phyloP scores from a whole-genome alignment of 257 asterid genomes.

The Pogostemon cablin region DNA sequence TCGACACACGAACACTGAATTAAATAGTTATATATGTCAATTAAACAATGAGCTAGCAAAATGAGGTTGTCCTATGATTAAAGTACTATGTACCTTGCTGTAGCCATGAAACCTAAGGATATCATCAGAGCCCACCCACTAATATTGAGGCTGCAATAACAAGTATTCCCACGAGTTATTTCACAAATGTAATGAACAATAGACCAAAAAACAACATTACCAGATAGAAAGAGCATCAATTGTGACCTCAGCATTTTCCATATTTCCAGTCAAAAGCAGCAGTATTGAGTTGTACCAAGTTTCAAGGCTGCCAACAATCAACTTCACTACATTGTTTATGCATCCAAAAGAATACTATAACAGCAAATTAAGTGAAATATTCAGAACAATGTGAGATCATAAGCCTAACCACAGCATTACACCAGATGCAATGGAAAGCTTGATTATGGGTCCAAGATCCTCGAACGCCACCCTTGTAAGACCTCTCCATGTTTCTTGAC shows the following conservation, averaged over 20 bases:
- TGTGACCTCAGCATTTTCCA: conserved; percentile 63
- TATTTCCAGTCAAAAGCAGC: conserved; percentile 60
- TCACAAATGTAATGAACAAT: background rate
- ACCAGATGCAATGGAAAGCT: conserved; percentile 71
- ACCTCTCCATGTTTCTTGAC: conserved; percentile 74
- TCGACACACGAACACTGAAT: conserved; percentile 64
- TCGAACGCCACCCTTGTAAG: conserved; percentile 53
- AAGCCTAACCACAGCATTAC: conserved; percentile 68
- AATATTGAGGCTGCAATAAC: conserved; percentile 54
- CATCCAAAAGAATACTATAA: background rate
- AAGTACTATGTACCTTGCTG: conserved; percentile 51
- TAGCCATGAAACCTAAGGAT: conserved; percentile 64
- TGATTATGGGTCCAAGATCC: conserved; percentile 63
- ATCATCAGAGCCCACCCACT: conserved; percentile 79
- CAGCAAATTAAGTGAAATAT: too few species aligned
- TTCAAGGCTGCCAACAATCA: conserved; percentile 49
- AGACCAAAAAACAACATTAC: conserved; percentile 34
- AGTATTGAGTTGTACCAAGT: conserved; percentile 64
- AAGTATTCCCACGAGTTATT: background rate
- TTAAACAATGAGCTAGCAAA: background rate
- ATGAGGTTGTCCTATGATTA: too few species aligned
- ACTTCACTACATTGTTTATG: background rate
- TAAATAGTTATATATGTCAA: background rate
- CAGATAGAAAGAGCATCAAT: conserved; percentile 75
- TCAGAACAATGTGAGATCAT: background rate